phyloP scores from a whole-genome alignment of 1,284 basidiomycete species.

The Cystobasidiaceae sp. region DNA sequence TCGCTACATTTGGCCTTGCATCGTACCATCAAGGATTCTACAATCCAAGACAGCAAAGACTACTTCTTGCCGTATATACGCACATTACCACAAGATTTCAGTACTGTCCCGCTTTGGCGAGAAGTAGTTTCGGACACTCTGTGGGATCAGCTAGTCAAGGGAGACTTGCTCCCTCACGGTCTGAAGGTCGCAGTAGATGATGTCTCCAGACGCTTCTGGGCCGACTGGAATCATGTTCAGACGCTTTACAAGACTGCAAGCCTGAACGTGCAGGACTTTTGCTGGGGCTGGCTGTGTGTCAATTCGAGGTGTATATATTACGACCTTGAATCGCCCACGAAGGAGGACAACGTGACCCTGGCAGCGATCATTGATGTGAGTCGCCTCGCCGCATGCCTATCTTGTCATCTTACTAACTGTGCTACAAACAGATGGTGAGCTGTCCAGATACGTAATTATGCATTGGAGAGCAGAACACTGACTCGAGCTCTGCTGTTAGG shows the following conservation, averaged over 20 bases:
- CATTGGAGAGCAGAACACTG: neutral
- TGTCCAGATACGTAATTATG: neutral
- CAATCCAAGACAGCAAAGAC: neutral
- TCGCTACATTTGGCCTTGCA: slow-evolving; percentile 36
- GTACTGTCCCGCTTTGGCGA: slow-evolving; percentile 17
- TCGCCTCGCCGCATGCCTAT: neutral
- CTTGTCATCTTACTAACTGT: neutral
- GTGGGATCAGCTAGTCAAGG: neutral
- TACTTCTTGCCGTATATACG: slow-evolving; percentile 16
- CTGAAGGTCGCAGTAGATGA: slow-evolving; percentile 1
- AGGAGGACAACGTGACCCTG: slow-evolving; percentile 39
- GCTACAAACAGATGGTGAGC: too few relatives aligned
- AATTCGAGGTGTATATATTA: slow-evolving; percentile 43
- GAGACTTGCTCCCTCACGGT: slow-evolving; percentile 5
- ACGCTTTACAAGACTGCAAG: neutral
- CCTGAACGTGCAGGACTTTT: slow-evolving; percentile 32
- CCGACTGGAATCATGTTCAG: slow-evolving; percentile 32
- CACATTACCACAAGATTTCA: slow-evolving; percentile 24
- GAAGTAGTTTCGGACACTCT: neutral
- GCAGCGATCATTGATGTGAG: slow-evolving; percentile 42
- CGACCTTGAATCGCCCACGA: slow-evolving; percentile 31
- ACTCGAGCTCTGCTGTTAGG: neutral
- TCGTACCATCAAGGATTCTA: neutral
- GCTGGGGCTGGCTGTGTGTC: slow-evolving; percentile 39
- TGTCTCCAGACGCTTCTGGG: slow-evolving; percentile 32